A percentile compares a stretch with the other conserved stretches of the same genome.
Evolutionary conservation across 1,284 basidiomycete genomes (phyloP).

Genomic region (Singerocomus inundabilis): DNA sequence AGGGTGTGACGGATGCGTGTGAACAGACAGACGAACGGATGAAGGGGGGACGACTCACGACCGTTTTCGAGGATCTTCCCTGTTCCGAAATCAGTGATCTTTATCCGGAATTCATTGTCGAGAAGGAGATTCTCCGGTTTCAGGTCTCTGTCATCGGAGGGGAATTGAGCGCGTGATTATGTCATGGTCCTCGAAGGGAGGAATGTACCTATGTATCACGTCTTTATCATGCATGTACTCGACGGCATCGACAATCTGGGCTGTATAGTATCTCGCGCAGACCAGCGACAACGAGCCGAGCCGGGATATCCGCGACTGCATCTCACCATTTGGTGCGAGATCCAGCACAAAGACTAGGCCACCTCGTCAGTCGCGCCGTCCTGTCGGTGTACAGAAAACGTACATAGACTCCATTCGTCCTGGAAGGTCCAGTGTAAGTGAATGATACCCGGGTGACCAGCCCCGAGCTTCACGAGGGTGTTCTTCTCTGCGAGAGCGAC

Average conservation of each 20-base stretch:
- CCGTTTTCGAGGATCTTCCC: constrained; percentile 78
- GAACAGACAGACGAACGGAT: neutral
- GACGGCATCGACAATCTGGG: constrained; percentile 85
- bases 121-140: constrained; percentile 94
- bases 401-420: constrained; percentile 81
- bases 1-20: constrained; percentile 12
- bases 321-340: constrained; percentile 86
- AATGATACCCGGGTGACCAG: constrained; percentile 81
- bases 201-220: constrained; percentile 76
- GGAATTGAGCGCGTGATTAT: constrained; percentile 4
- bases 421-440: constrained; percentile 82
- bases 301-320: constrained; percentile 75
- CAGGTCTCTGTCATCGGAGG: constrained; percentile 55
- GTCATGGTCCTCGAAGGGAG: constrained; percentile 4
- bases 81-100: constrained; percentile 97
- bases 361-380: neutral
- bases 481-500: constrained; percentile 68
- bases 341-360: constrained; percentile 86
- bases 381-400: neutral
- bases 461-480: constrained; percentile 58
- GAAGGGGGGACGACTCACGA: constrained; percentile 35
- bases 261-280: constrained; percentile 81
- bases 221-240: constrained; percentile 87
- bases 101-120: constrained; percentile 82
- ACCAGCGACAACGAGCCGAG: constrained; percentile 78